Conservation (phyloP, 176 grass and related monocot genomes). For the Musa acuminata region DNA sequence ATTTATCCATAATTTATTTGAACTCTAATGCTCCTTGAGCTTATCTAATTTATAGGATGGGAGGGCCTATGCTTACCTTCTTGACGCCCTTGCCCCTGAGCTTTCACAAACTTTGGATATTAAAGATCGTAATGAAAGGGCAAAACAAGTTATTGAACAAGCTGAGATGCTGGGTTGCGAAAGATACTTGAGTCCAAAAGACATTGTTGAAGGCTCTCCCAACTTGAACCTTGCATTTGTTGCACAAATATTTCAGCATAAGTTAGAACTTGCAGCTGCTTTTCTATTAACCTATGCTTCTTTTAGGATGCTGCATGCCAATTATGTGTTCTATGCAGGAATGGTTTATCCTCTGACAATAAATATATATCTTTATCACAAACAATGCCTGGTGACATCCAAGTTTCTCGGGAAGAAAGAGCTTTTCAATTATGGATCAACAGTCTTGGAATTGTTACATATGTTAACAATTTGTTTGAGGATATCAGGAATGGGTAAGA, state of each 20-base stretch:
- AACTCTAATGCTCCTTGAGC: background rate
- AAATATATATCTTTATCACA: slow-evolving; percentile 18
- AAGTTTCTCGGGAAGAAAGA: slow-evolving; percentile 85
- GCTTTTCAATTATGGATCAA: slow-evolving; percentile 98
- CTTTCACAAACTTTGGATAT: slow-evolving; percentile 45
- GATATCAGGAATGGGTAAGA: slow-evolving; percentile 89
- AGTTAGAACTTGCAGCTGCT: slow-evolving; percentile 32
- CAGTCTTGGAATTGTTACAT: slow-evolving; percentile 73
- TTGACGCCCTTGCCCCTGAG: slow-evolving; percentile 93
- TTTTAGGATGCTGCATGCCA: background rate
- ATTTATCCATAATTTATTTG: background rate
- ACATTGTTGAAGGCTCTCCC: slow-evolving; percentile 91
- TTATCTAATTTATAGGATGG: slow-evolving; percentile 51
- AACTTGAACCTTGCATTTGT: slow-evolving; percentile 99
- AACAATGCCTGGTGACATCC: slow-evolving; percentile 55
- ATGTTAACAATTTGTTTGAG: slow-evolving; percentile 95
- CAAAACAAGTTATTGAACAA: slow-evolving; percentile 85
- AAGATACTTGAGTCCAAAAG: slow-evolving; percentile 85
- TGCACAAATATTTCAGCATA: slow-evolving; percentile 97
- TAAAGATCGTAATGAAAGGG: slow-evolving; percentile 71
- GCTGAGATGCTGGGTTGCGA: slow-evolving; percentile 93
- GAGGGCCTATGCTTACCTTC: slow-evolving; percentile 95
- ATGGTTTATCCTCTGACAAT: slow-evolving; percentile 74
- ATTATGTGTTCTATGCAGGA: slow-evolving; percentile 35
- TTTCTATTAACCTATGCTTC: background rate